Evolutionary conservation across 352 stramenopile species (phyloP), one percentile per base, ranked within the genome.

Genomic region (Pythium dissimile): DNA sequence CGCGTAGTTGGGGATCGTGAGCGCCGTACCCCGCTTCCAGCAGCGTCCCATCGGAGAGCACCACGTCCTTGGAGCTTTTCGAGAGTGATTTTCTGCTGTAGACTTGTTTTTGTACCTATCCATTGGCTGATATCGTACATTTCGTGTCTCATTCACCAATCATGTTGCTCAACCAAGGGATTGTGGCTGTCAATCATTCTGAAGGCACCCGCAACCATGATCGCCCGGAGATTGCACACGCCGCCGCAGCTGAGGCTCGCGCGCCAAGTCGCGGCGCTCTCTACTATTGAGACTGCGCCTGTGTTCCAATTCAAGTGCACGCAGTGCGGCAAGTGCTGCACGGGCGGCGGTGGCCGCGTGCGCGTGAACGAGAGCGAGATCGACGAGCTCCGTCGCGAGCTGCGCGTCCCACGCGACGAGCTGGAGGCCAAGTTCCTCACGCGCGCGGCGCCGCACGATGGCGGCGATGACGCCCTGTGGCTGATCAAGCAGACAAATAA

Each of bases 281-380:
- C 39, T 13, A 28, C n/a, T n/a, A n/a, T n/a, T n/a, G n/a, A n/a
- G n/a, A n/a, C n/a, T n/a, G n/a, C 23, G 5, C 79, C 18, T 15
- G 49, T 45, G 38, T 73, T 91, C 32, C 64, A 66, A 13, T 93
- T 93, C 64, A 73, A 71, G 24, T 93, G 83, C 63, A 91, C 79
- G 26, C 68, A 71, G 9, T 93, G 83, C 54, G 83, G 79, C 67
- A 87, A 88, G 56, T 93, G 83, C 61, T 93, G 83, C 58, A 91
- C 80, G 4, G 83, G 83, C 2, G 73, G 54, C 47, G 79, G 80
- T 37, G 83, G 83, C 24, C 73, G 67, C 24, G 83, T 89, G 48
- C 77, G 75, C 37, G 77, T 93, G 37, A 89, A 93, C 53, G 69
- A 61, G 5, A 62, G 70, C 13, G 80, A 93, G 62, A 42, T 85